Base-by-base conservation (phyloP, 148 eudicot genomes). In the Limonium bicolor region DNA sequence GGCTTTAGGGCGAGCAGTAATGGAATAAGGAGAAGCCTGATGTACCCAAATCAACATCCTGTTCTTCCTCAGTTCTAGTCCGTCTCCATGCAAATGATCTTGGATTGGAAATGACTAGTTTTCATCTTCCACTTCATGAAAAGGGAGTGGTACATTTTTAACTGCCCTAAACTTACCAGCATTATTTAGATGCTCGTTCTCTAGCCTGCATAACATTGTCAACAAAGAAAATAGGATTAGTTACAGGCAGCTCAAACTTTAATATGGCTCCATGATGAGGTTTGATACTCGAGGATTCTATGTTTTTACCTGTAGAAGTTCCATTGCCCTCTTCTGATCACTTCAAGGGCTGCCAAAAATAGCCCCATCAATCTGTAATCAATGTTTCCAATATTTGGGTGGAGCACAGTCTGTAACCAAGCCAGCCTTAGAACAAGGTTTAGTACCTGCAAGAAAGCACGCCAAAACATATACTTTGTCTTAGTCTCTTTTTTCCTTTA, bases 121-220 rank as follows among this genome's bases (percentile, higher is more conserved):
- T 50, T 84, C 65, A 22, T 78, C 97, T 60, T 78, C 85, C 51
- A 80, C 74, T 69, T 90, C 95, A 51, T 73, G 82, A 47, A 90
- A 90, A 27, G 95, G 97, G 35, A 90, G 95, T 48, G 97, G 97
- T 38, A 84, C 94, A 39, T 68, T 69, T 58, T 80, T 80, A 7
- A 90, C 97, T 27, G 93, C 95, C 66, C 95, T 84, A 60, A 80
- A 90, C 61, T 84, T 80, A 24, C 97, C 97, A 4, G 95, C 87
- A 72, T 90, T 90, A 50, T 84, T 90, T 24, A 90, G 82, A 72
- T 90, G 97, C 76, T 90, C 97, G 52, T 90, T 84, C 76, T 90
- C 97, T 76, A 90, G 73, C 61, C 97, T 90, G 77, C 28, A 50
- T 18, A n/a, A n/a, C n/a, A n/a, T n/a, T n/a, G n/a, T n/a, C n/a